phyloP scores from a whole-genome alignment of 2,329 filamentous ascomycete genomes.

The Emergomyces africanus region DNA sequence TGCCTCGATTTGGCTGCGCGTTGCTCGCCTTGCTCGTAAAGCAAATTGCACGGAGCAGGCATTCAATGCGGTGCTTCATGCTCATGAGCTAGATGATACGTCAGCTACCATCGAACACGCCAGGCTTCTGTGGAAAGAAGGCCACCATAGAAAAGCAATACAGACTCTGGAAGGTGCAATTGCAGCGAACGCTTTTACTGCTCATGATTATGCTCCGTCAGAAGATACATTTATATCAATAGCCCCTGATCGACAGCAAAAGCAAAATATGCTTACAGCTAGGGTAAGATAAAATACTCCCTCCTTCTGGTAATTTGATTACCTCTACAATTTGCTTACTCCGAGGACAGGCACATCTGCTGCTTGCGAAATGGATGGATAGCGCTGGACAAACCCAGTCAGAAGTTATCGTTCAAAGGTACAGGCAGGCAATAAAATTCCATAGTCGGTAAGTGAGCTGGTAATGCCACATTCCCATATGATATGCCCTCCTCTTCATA shows the following conservation, averaged over 20 bases:
- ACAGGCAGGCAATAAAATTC: slow-evolving; percentile 54
- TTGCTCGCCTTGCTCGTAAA: slow-evolving; percentile 75
- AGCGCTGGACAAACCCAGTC: slow-evolving; percentile 87
- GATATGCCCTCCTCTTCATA: neutral
- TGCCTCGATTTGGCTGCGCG: slow-evolving; percentile 73
- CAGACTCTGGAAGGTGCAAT: slow-evolving; percentile 82
- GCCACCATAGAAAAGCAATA: slow-evolving; percentile 88
- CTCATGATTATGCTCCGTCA: slow-evolving; percentile 25
- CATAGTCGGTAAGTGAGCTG: slow-evolving; percentile 21
- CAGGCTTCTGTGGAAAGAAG: slow-evolving; percentile 82
- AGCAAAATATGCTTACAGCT: slow-evolving; percentile 40
- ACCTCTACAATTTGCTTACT: slow-evolving; percentile 4
- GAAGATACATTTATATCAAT: slow-evolving; percentile 24
- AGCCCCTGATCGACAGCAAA: slow-evolving; percentile 29
- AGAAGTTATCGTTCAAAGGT: slow-evolving; percentile 63
- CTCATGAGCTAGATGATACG: slow-evolving; percentile 68
- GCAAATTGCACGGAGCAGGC: slow-evolving; percentile 72
- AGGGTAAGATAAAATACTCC: slow-evolving; percentile 19
- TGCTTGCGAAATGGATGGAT: slow-evolving; percentile 95
- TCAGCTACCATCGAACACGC: slow-evolving; percentile 92
- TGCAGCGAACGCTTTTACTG: slow-evolving; percentile 60
- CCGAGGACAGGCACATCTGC: slow-evolving; percentile 53
- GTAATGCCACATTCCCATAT: neutral
- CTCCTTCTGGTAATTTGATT: neutral
- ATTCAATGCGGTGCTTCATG: slow-evolving; percentile 86